Conservation (phyloP, 306 rosid species). For the Echinosophora koreensis region DNA sequence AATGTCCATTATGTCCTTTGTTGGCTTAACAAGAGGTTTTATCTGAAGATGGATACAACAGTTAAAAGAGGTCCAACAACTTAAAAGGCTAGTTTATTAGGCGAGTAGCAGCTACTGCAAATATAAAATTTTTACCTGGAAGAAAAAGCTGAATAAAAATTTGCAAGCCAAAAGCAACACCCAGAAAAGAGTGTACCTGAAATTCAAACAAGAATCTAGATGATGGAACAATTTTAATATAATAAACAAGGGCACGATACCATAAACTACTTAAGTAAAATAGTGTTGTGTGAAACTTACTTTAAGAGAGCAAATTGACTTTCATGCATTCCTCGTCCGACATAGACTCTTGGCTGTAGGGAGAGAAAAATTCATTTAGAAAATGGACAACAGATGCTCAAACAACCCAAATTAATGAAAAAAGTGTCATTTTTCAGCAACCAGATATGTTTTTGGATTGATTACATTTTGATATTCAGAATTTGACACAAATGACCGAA, state of each 20-base stretch:
- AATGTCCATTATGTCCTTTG: constrained; percentile 84
- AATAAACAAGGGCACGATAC: constrained; percentile 26
- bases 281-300: constrained; percentile 60
- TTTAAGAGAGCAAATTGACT: constrained; percentile 83
- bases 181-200: constrained; percentile 98
- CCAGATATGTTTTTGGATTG: not conserved
- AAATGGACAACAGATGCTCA: constrained; percentile 32
- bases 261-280: constrained; percentile 40
- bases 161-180: constrained; percentile 78
- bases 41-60: constrained; percentile 63
- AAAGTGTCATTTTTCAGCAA: constrained; percentile 11
- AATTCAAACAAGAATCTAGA: constrained; percentile 46
- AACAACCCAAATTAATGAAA: constrained; percentile 30
- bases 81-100: constrained; percentile 33
- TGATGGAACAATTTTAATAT: constrained; percentile 45
- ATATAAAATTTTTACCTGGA: constrained; percentile 65
- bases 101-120: constrained; percentile 29
- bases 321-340: constrained; percentile 99
- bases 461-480: constrained; percentile 11
- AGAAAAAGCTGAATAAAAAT: constrained; percentile 76
- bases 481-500: constrained; percentile 13
- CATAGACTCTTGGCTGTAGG: constrained; percentile 89
- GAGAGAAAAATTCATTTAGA: constrained; percentile 43
- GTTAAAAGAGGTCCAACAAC: constrained; percentile 39
- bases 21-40: constrained; percentile 90